Percentiles rank a stretch among this genome's conserved stretches.
These are phyloP conservation scores for Apophysomyces elegans DNA, from an alignment of 371 early-diverging fungal species.

Conservation along the genomic window DNA sequence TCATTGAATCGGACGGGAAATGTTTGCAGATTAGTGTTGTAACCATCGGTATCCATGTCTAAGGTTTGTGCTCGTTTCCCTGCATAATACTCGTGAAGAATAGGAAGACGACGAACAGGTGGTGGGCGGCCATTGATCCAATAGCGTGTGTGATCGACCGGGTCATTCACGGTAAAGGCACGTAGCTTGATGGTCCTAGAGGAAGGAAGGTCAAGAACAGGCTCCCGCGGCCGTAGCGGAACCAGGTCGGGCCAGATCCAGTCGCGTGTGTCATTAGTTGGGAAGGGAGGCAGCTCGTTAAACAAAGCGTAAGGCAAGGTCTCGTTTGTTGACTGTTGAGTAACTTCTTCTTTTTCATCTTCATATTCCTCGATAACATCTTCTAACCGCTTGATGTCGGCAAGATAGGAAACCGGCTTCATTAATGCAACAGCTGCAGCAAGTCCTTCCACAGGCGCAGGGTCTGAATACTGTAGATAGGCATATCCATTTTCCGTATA, in stretches of 20 bases:
- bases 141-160: conserved; percentile 34
- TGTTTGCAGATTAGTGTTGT: conserved; percentile 21
- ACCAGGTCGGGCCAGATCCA: conserved; percentile 27
- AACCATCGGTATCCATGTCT: conserved; percentile 17
- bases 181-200: conserved; percentile 33
- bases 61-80: neutral
- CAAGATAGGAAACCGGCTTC: neutral
- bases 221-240: conserved; percentile 19
- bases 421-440: neutral
- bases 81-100: conserved; percentile 6
- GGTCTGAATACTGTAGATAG: conserved; percentile 16
- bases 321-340: no score
- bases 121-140: conserved; percentile 36
- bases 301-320: no score
- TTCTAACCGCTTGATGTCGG: conserved; percentile 7
- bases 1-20: conserved; percentile 33
- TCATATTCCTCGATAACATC: conserved; percentile 1
- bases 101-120: neutral
- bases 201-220: conserved; percentile 23
- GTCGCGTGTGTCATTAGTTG: conserved; percentile 18
- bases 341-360: neutral
- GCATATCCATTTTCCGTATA: conserved; percentile 28
- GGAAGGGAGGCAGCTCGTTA: conserved; percentile 17
- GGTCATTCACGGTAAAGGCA: conserved; percentile 11
- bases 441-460: neutral